Percentiles rank a stretch among this genome's conserved stretches.
These are phyloP conservation scores for Candida arabinofermentans DNA, from an alignment of 805 yeast species.

Conservation along the genomic window DNA sequence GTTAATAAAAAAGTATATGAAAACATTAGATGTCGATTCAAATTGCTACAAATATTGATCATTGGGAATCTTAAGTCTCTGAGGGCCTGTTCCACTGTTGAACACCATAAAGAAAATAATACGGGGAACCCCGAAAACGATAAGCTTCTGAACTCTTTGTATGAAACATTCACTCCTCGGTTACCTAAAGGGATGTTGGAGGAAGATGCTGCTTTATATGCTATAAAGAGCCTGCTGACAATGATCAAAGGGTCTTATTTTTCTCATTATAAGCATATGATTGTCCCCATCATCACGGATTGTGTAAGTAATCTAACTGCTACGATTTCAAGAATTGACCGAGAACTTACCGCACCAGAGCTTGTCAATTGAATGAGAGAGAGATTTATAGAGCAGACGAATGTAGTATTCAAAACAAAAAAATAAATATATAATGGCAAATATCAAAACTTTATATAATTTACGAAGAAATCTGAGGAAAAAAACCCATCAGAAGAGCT, in stretches of 20 bases:
- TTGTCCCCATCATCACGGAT: constrained; percentile 22
- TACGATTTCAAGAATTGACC: constrained; percentile 14
- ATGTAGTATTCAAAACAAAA: too few relatives aligned
- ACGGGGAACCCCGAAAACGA: not conserved
- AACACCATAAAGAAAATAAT: not conserved
- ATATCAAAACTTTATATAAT: not conserved
- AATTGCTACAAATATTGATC: constrained; percentile 18
- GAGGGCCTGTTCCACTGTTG: not conserved
- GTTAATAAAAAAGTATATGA: constrained; percentile 8
- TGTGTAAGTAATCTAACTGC: constrained; percentile 14
- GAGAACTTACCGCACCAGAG: constrained; percentile 14
- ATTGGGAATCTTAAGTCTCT: constrained; percentile 7
- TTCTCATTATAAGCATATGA: constrained; percentile 8
- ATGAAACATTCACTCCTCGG: not conserved
- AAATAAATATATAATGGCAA: not conserved
- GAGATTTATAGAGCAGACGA: too few relatives aligned
- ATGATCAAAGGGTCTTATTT: constrained; percentile 16
- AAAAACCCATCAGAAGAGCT: constrained; percentile 35
- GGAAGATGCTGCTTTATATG: constrained; percentile 11
- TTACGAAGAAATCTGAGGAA: constrained; percentile 1
- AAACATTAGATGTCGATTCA: constrained; percentile 11
- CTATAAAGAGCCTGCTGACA: constrained; percentile 6
- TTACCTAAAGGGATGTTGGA: constrained; percentile 4
- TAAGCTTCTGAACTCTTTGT: constrained; percentile 7
- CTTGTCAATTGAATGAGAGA: constrained; percentile 4